Base-by-base conservation (phyloP, 352 stramenopile species). In the Phytophthora europaea region DNA sequence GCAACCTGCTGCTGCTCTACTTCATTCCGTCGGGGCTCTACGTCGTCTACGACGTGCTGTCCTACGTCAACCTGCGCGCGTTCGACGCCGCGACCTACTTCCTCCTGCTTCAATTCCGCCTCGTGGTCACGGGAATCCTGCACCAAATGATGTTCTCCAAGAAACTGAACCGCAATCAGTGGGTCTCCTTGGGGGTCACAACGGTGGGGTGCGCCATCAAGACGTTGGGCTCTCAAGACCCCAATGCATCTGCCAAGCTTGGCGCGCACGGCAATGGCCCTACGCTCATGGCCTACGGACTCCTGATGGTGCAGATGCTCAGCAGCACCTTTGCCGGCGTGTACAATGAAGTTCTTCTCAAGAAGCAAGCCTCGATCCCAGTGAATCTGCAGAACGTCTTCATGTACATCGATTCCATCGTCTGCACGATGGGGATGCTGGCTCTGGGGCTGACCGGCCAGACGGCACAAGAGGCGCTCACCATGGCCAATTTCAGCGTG, bases 341-440 rank as follows among this genome's bases (percentile, higher is more conserved):
- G 12, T 95, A 95, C 85, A 95, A 94, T 70, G 88, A 95, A 79
- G 79, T 90, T 65, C 67, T 95, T 47, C 81, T 95, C 31, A 95
- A 95, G 77, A 92, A 90, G 36, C 83, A 94, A 65, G 58, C 78
- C 40, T 76, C 81, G 65, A 92, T 93, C 61, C 68, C 87, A 15
- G 66, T 93, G 51, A 93, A 95, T 64, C 67, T 95, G 54, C 88
- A 95, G 70, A 95, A 95, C 60, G 84, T 93, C 56, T 93, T 94
- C 70, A 95, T 95, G 88, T 95, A 95, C 75, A 60, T 89, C 45
- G 84, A 95, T 79, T 95, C 88, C 54, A 92, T 94, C 58, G 56
- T 90, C 7, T 93, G 87, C 55, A 93, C 86, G 1, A 55, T 90
- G 47, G 61, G 60, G 38, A 93, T 93, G 83, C 81, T 94, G 54